Evolutionary conservation across 176 grass and related monocot genomes (phyloP), one percentile per base, ranked within the genome.

Genomic region (Cenchrus purpureus): DNA sequence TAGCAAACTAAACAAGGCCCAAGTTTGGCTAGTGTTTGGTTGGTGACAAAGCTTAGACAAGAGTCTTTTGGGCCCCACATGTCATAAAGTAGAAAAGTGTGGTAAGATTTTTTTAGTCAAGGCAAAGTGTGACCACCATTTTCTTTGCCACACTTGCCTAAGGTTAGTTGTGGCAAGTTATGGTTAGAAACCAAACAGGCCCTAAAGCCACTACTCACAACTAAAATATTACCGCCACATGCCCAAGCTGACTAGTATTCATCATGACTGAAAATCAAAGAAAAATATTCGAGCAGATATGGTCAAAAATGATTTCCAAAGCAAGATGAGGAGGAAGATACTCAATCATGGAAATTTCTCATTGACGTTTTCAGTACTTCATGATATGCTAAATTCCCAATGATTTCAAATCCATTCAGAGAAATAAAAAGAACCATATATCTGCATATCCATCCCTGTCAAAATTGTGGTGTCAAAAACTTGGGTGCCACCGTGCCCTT

Each of bases 401-500:
- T 54, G 5, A 25, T 8, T 58, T 14, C 40, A 28, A 12, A 3
- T 68, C 10, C 17, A 19, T 16, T 13, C 44, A 45, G 7, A 45
- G 44, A 45, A 45, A 45, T 45, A 34, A 62, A 46, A 68, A 59
- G n/a, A 58, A 83, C n/a, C 69, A 63, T 51, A 25, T 25, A 25
- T 25, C 56, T 32, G 31, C 4, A 67, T 16, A 57, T 59, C 17
- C 56, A 59, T 59, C 19, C 17, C 4, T 71, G 34, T 34, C 34
- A 1, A 46, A 72, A 20, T 29, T 54, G 25, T 7, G n/a, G 12
- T 84, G n/a, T 29, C 65, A 67, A 74, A 74, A 74, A 20, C 53
- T 48, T 68, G 28, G 70, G 60, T 59, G 57, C 37, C 60, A 75
- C 22, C 77, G 70, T 58, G 69, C n/a, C 50, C 6, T n/a, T 45